Base-by-base conservation (phyloP, 139 green algal genomes). In the Trebouxia sp. region DNA sequence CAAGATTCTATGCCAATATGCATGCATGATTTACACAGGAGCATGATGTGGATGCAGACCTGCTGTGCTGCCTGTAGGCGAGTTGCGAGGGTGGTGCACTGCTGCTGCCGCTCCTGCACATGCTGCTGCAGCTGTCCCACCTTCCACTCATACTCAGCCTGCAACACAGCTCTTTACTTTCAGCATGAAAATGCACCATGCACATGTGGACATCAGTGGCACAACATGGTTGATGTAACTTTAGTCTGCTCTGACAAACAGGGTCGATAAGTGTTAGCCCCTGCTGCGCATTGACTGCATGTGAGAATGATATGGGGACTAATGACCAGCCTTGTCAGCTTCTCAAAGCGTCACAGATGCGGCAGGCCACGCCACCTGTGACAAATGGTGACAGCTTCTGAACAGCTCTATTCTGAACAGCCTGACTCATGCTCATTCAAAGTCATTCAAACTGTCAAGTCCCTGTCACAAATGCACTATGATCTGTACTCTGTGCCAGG, bases 71-170 rank as follows among this genome's bases (percentile, higher is more conserved):
- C 47, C 17, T 79, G 42, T 26, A 79, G 47, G 24, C 66, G 14
- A 20, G 48, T 15, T 30, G 65, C 66, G n/a, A 79, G 74, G 26
- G 41, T 28, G 6, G 50, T 6, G 15, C 48, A 45, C 4, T 38
- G 32, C n/a, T 55, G 74, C 30, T 79, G 42, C 74, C 42, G 45
- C 48, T 66, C 28, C 43, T 26, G 28, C 20, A 32, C 10, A 32
- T 79, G 42, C 47, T 66, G 32, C 26, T 62, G 48, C 14, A 66
- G 47, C 42, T 79, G 45, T 38, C 72, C 67, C 28, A 85, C 56
- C 69, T 56, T 76, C 75, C 80, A 81, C 7, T 84, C 81, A 65
- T 83, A 83, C 42, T 79, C n/a, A 22, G 30, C 74, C 74, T 78
- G 70, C 70, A 78, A 24, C 14, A 1, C 0, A 42, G 12, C 50